Conservation (phyloP, 768 basidiomycete genomes). For the Dioszegia crocea region DNA sequence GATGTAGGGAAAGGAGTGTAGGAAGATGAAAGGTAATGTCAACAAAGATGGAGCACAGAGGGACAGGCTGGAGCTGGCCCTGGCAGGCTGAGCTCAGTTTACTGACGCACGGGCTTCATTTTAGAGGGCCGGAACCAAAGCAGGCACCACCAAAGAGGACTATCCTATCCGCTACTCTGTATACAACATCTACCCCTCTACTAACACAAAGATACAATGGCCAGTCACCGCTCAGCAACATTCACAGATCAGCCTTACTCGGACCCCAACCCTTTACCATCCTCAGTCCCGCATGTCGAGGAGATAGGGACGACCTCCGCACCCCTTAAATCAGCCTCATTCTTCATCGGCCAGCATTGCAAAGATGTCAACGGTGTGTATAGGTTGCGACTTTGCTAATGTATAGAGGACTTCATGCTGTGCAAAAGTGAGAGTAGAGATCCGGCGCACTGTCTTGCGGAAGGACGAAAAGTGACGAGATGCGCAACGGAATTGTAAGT, state of each 20-base stretch:
- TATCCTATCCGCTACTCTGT: background rate
- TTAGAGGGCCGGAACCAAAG: conserved; percentile 3
- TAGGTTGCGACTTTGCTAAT: background rate
- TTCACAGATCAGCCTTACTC: conserved; percentile 44
- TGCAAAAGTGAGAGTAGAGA: conserved; percentile 90
- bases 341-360: conserved; percentile 94
- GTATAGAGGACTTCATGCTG: conserved; percentile 86
- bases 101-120: no score
- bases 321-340: conserved; percentile 90
- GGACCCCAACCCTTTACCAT: conserved; percentile 51
- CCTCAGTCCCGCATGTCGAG: conserved; percentile 65
- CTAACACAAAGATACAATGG: background rate
- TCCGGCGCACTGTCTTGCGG: conserved; percentile 88
- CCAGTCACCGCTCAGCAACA: conserved; percentile 17
- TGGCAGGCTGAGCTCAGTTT: no score
- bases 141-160: background rate
- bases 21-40: background rate
- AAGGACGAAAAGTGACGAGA: conserved; percentile 89
- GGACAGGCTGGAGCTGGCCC: no score
- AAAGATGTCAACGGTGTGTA: conserved; percentile 88
- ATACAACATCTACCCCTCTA: background rate
- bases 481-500: conserved; percentile 89
- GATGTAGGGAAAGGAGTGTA: background rate
- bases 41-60: no score
- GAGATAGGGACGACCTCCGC: conserved; percentile 88